A percentile compares a stretch with the other conserved stretches of the same genome.
Evolutionary conservation across 306 rosid species (phyloP).

Genomic region (Lagenaria siceraria): DNA sequence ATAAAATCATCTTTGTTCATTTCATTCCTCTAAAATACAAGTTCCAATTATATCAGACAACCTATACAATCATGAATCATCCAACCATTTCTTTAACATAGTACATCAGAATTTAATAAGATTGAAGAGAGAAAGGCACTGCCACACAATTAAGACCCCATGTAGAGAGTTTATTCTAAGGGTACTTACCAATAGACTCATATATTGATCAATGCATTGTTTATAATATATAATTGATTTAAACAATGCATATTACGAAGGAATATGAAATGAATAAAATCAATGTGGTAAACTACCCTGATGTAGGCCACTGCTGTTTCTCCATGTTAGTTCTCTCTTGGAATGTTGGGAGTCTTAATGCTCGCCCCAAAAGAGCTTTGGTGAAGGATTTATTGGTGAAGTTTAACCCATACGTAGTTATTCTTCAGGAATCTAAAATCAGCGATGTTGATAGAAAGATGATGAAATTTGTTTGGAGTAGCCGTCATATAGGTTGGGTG

Average conservation of each 20-base stretch:
- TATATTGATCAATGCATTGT: background rate
- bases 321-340: too few species aligned
- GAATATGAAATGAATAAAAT: background rate
- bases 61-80: slow-evolving; percentile 8
- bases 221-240: background rate
- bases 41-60: slow-evolving; percentile 16
- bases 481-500: too few species aligned
- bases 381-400: too few species aligned
- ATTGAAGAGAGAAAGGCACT: background rate
- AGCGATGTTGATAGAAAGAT: too few species aligned
- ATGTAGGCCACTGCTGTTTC: too few species aligned
- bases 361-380: too few species aligned
- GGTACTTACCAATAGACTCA: background rate
- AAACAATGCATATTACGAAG: background rate
- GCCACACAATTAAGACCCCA: background rate
- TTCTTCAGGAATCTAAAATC: too few species aligned
- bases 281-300: background rate
- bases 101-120: background rate
- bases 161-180: background rate
- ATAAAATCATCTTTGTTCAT: slow-evolving; percentile 71
- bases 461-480: too few species aligned
- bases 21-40: slow-evolving; percentile 54
- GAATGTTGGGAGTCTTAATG: too few species aligned
- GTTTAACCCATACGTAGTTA: too few species aligned
- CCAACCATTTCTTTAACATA: background rate